phyloP scores from a whole-genome alignment of 345 rosid species.

The Syzygium aqueum region DNA sequence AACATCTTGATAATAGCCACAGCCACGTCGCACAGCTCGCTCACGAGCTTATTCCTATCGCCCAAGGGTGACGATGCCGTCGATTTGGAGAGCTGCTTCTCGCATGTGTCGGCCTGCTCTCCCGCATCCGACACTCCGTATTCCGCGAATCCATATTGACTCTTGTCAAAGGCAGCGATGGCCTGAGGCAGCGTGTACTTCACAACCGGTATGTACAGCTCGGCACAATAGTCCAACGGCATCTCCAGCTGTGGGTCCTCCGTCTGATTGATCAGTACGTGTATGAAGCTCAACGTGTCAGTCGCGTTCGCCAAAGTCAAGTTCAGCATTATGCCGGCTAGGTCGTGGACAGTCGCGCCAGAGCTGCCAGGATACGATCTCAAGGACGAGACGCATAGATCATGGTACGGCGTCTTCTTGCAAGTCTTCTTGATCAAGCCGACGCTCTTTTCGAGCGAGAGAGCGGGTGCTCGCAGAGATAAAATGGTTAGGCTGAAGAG shows the following conservation, averaged over 20 bases:
- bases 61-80: slow-evolving; percentile 27
- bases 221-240: slow-evolving; percentile 67
- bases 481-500: slow-evolving; percentile 1
- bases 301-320: slow-evolving; percentile 46
- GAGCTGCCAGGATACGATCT: slow-evolving; percentile 20
- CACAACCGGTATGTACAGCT: slow-evolving; percentile 79
- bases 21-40: slow-evolving; percentile 54
- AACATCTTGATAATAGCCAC: slow-evolving; percentile 48
- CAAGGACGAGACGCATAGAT: slow-evolving; percentile 51
- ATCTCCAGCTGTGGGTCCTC: slow-evolving; percentile 50
- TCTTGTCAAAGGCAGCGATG: slow-evolving; percentile 42
- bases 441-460: slow-evolving; percentile 7
- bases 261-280: slow-evolving; percentile 23
- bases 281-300: slow-evolving; percentile 41
- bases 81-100: slow-evolving; percentile 39
- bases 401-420: slow-evolving; percentile 63
- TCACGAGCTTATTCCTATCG: slow-evolving; percentile 39
- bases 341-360: slow-evolving; percentile 18
- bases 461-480: not conserved
- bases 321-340: slow-evolving; percentile 37
- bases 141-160: slow-evolving; percentile 45
- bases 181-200: slow-evolving; percentile 83
- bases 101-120: slow-evolving; percentile 56
- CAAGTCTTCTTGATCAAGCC: slow-evolving; percentile 45
- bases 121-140: slow-evolving; percentile 51